Conservation (phyloP, 495 filamentous ascomycete genomes). For the Entonaema liquescens region DNA sequence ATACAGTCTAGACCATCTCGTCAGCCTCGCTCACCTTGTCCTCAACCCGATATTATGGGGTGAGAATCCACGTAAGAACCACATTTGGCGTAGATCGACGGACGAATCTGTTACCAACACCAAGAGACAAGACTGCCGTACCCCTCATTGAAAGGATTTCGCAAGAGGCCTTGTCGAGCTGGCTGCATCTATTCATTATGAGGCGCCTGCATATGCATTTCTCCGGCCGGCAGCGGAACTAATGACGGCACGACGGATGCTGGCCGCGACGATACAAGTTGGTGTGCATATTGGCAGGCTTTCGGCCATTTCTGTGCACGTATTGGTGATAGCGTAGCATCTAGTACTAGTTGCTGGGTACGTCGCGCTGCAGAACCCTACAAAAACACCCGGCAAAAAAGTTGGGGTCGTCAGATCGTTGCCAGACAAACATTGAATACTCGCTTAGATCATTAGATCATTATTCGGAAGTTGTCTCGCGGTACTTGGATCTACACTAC, state of each 20-base stretch:
- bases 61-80: conserved; percentile 20
- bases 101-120: conserved; percentile 27
- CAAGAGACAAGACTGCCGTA: conserved; percentile 4
- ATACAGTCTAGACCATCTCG: conserved; percentile 32
- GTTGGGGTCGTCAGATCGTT: neutral
- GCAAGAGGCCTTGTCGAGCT: conserved; percentile 4
- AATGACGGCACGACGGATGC: conserved; percentile 15
- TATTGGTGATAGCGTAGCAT: neutral
- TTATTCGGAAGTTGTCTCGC: neutral
- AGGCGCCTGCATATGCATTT: conserved; percentile 33
- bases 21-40: conserved; percentile 21
- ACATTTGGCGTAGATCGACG: conserved; percentile 34
- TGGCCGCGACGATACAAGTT: conserved; percentile 19
- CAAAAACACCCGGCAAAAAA: neutral
- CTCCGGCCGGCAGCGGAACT: conserved; percentile 17
- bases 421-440: neutral
- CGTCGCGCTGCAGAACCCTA: neutral
- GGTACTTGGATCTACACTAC: conserved; percentile 1
- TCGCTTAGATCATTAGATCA: conserved; percentile 8
- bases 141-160: conserved; percentile 31
- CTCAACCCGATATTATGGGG: conserved; percentile 27
- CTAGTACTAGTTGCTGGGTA: neutral
- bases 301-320: neutral
- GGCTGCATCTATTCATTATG: conserved; percentile 11
- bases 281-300: conserved; percentile 15